Base-by-base conservation (phyloP, 2,329 filamentous ascomycete genomes). In the Myrmaecium sp. region DNA sequence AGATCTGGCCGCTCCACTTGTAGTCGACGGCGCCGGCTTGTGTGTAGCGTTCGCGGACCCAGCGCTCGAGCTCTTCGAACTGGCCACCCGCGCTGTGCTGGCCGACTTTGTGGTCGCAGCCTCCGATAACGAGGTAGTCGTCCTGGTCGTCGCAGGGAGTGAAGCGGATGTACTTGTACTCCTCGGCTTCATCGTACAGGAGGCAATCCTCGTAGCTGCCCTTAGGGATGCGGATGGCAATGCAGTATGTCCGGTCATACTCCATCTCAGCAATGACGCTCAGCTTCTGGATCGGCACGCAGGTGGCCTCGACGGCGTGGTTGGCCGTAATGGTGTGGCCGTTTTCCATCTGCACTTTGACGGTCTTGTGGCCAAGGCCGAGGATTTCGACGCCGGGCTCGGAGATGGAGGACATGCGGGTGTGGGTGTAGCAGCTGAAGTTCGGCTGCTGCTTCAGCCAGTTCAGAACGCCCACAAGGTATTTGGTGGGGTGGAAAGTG, bases 51-150 rank as follows among this genome's bases (percentile, higher is more conserved):
- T 60, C 54, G 5, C 62, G 55, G 1, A 54, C 54, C 66, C 65
- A 70, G 0, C 39, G 37, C 39, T 66, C 64, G 4, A 70, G 54
- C 35, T 66, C 59, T 2, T 49, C 44, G 31, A 62, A 66, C 5
- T 60, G 57, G 0, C 52, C 54, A 1, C 47, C 39, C 2, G 58
- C 48, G 2, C 55, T 46, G 22, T 60, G 55, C 34, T 68, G 62
- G 0, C 65, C 64, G n/a, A 69, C 63, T 39, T 66, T 64, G 49
- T 70, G 66, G 36, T 69, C 66, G 26, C 60, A 59, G 2, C 66
- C 66, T 5, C 65, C 66, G 5, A 69, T 54, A 4, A 71, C 47
- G 25, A 70, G 39, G 40, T 68, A 69, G 35, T 69, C 64, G 22
- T 66, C 44, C 29, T 59, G 44, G 0, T 60, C 55, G 29, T 69